A percentile compares a stretch with the other conserved stretches of the same genome.
These are phyloP conservation scores for Acorus calamus DNA, from an alignment of 106 monocot genomes.

Conservation along the genomic window DNA sequence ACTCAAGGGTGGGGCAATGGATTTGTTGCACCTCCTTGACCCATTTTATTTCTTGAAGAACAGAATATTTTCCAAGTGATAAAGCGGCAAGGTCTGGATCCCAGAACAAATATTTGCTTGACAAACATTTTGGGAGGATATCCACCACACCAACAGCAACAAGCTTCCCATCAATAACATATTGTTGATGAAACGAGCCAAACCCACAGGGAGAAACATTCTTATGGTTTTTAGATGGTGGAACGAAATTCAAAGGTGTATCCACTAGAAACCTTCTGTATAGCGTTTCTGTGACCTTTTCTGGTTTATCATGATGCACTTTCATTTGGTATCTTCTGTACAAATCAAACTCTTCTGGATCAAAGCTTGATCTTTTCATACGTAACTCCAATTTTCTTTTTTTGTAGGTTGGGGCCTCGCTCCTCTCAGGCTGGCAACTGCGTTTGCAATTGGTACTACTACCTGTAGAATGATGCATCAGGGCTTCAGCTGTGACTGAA, in stretches of 20 bases:
- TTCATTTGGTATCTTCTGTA: slow-evolving; percentile 81
- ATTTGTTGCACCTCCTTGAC: slow-evolving; percentile 32
- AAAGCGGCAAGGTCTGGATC: slow-evolving; percentile 86
- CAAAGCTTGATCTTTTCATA: slow-evolving; percentile 76
- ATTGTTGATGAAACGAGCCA: slow-evolving; percentile 96
- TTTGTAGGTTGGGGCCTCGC: slow-evolving; percentile 18
- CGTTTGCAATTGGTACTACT: slow-evolving; percentile 3
- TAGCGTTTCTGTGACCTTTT: slow-evolving; percentile 54
- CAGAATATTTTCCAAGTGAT: slow-evolving; percentile 90
- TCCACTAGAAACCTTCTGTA: slow-evolving; percentile 79
- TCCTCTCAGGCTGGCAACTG: slow-evolving; percentile 5
- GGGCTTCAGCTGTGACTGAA: slow-evolving; percentile 1
- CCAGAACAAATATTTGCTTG: slow-evolving; percentile 99
- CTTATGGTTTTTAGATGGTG: slow-evolving; percentile 20
- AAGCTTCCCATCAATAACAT: slow-evolving; percentile 85
- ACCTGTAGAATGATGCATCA: slow-evolving; percentile 6
- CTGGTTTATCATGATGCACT: slow-evolving; percentile 75
- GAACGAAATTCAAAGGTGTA: slow-evolving; percentile 60
- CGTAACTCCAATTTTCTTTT: slow-evolving; percentile 56
- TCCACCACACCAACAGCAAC: slow-evolving; percentile 96
- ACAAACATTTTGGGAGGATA: slow-evolving; percentile 87
- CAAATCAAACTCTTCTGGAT: slow-evolving; percentile 76
- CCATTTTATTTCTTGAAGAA: slow-evolving; percentile 91
- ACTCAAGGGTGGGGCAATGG: slow-evolving; percentile 51
- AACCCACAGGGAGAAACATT: slow-evolving; percentile 59